Base-by-base conservation (phyloP, 2,329 filamentous ascomycete genomes). In the Xylariaceae sp. region DNA sequence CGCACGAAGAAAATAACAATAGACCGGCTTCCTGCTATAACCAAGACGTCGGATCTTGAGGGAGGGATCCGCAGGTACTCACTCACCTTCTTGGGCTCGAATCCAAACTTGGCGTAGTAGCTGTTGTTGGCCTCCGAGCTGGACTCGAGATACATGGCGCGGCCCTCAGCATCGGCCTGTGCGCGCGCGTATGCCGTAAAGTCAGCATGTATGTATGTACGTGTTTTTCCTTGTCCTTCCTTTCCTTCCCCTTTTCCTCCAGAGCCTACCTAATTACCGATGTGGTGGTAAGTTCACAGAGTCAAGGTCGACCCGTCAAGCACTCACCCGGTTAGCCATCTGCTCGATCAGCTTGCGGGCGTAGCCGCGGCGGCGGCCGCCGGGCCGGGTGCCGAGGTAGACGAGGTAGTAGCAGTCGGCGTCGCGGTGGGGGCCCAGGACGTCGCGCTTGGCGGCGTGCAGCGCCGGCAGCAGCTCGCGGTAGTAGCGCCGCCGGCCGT, bases 81-180 rank as follows among this genome's bases (percentile, higher is more conserved):
- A n/a, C n/a, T n/a, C n/a, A n/a, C n/a, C n/a, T 70, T 71, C 52
- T 68, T 70, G 45, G 72, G 57, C 53, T 77, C 70, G 56, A 90
- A 93, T 19, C 83, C 84, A 57, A 85, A 79, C 57, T 79, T 82
- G 44, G 71, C 63, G 57, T 92, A 93, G 57, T 88, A 86, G 21
- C 61, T 57, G 42, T 77, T 73, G 56, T 90, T 92, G 41, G 63
- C 61, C 37, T 61, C 61, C 38, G 83, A 77, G 54, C 80, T 86
- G 42, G 81, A 85, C 65, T 93, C 85, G 31, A 93, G 72, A 53
- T 92, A 93, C 46, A 83, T 80, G 16, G 78, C 69, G 26, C 73
- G 68, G 29, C 74, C 71, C 50, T 85, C 78, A 12, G 58, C 58
- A 54, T 92, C 85, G 28, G 84, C 83, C 71, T 80, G 41, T 26